These are phyloP conservation scores for Cercospora janseana DNA, from an alignment of 2,329 filamentous ascomycete genomes.

Conservation along the genomic window DNA sequence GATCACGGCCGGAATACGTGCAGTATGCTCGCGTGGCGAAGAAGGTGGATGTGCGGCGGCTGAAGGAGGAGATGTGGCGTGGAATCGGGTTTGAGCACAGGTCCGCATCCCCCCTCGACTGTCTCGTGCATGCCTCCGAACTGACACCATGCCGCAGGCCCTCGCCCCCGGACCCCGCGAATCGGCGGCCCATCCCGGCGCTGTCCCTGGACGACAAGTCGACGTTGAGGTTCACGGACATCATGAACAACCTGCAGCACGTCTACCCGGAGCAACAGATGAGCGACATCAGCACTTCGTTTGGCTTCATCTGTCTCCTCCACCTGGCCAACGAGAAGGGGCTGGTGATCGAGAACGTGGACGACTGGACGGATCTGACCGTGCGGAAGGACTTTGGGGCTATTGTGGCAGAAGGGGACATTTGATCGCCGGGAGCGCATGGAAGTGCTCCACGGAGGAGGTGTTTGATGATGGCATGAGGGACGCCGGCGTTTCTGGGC, in stretches of 20 bases:
- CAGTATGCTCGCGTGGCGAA: constrained; percentile 65
- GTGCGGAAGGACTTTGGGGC: constrained; percentile 47
- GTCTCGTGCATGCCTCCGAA: not conserved
- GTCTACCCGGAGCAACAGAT: constrained; percentile 85
- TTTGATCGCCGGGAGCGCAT: constrained; percentile 1
- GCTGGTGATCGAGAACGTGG: constrained; percentile 67
- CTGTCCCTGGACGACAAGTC: constrained; percentile 43
- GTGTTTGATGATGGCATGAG: not conserved
- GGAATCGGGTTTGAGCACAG: constrained; percentile 54
- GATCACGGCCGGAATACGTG: constrained; percentile 63
- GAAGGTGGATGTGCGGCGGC: constrained; percentile 62
- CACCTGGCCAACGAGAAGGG: constrained; percentile 94
- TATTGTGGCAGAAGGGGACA: constrained; percentile 27
- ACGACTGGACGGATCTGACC: constrained; percentile 50
- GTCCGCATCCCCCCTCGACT: constrained; percentile 11
- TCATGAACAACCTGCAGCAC: constrained; percentile 83
- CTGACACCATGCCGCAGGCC: constrained; percentile 12
- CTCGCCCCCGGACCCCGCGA: constrained; percentile 18
- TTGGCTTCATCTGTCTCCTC: constrained; percentile 88
- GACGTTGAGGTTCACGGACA: constrained; percentile 77
- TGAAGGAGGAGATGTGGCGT: constrained; percentile 66
- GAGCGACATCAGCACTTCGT: constrained; percentile 90
- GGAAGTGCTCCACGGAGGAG: not conserved
- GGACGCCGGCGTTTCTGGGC: not conserved
- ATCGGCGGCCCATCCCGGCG: constrained; percentile 26